Conservation (phyloP, 495 filamentous ascomycete species). For the Clohesyomyces aquaticus region DNA sequence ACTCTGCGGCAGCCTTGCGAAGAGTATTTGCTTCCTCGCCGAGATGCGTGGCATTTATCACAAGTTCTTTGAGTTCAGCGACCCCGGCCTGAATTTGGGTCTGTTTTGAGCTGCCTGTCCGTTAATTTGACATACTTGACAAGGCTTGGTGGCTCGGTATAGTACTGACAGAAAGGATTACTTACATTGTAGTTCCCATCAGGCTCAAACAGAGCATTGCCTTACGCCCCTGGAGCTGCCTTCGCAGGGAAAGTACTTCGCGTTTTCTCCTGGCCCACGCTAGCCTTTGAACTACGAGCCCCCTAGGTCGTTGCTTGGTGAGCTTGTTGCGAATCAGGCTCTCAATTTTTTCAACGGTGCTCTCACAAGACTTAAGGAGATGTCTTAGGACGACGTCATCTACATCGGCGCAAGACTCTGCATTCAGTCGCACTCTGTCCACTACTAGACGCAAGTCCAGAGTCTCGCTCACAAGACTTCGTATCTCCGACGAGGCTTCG, state of each 20-base stretch:
- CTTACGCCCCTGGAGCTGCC: not conserved
- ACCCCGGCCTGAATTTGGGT: not conserved
- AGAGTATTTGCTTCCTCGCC: not conserved
- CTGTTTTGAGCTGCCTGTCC: slow-evolving; percentile 1
- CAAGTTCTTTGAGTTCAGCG: not conserved
- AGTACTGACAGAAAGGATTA: not conserved
- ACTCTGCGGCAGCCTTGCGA: not conserved
- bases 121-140: not conserved
- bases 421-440: not conserved
- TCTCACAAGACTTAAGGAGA: not conserved
- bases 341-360: not conserved
- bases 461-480: not conserved
- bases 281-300: not conserved
- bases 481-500: not conserved
- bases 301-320: not conserved
- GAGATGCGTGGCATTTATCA: not conserved
- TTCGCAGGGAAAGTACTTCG: not conserved
- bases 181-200: not conserved
- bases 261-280: not conserved
- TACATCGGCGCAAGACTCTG: not conserved
- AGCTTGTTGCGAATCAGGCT: not conserved
- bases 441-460: not conserved
- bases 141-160: not conserved
- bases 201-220: not conserved
- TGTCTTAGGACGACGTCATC: not conserved